A percentile compares a stretch with the other conserved stretches of the same genome.
phyloP scores from a whole-genome alignment of 495 filamentous ascomycete genomes.

The Annulohypoxylon moriforme region DNA sequence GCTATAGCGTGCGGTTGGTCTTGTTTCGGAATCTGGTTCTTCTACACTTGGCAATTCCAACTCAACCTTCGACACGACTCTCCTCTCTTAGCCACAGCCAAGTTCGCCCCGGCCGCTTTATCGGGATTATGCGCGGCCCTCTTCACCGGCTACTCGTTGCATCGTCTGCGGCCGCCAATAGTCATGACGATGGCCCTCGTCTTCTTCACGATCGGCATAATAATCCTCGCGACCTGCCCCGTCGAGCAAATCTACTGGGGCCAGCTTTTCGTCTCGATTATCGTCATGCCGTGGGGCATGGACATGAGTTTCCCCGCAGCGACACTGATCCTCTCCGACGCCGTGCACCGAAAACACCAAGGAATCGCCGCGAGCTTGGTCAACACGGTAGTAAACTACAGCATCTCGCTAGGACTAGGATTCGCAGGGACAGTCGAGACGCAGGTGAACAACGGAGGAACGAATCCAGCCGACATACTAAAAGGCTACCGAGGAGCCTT shows the following conservation, averaged over 20 bases:
- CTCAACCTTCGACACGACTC: slow-evolving; percentile 57
- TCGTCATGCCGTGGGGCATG: slow-evolving; percentile 67
- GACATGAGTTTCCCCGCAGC: slow-evolving; percentile 57
- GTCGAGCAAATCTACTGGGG: slow-evolving; percentile 60
- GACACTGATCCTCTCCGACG: slow-evolving; percentile 55
- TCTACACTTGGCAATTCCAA: slow-evolving; percentile 67
- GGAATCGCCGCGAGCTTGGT: slow-evolving; percentile 58
- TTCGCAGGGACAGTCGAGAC: slow-evolving; percentile 60
- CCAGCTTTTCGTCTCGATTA: slow-evolving; percentile 57
- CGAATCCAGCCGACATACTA: slow-evolving; percentile 45
- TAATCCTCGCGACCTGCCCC: slow-evolving; percentile 60
- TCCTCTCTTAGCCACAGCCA: slow-evolving; percentile 60
- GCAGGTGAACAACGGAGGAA: slow-evolving; percentile 50
- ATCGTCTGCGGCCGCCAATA: slow-evolving; percentile 52
- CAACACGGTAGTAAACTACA: slow-evolving; percentile 59
- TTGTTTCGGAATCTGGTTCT: slow-evolving; percentile 70
- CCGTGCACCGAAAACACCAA: slow-evolving; percentile 55
- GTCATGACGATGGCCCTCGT: slow-evolving; percentile 64
- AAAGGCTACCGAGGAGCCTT: slow-evolving; percentile 53
- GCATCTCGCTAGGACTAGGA: slow-evolving; percentile 59
- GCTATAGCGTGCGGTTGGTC: slow-evolving; percentile 69
- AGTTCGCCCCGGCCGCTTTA: slow-evolving; percentile 57
- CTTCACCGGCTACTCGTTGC: slow-evolving; percentile 59
- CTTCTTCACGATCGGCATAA: slow-evolving; percentile 58
- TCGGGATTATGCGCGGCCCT: slow-evolving; percentile 63